Evolutionary conservation across 768 basidiomycete species (phyloP), one percentile per base, ranked within the genome.

Genomic region (Mycena latifolia): DNA sequence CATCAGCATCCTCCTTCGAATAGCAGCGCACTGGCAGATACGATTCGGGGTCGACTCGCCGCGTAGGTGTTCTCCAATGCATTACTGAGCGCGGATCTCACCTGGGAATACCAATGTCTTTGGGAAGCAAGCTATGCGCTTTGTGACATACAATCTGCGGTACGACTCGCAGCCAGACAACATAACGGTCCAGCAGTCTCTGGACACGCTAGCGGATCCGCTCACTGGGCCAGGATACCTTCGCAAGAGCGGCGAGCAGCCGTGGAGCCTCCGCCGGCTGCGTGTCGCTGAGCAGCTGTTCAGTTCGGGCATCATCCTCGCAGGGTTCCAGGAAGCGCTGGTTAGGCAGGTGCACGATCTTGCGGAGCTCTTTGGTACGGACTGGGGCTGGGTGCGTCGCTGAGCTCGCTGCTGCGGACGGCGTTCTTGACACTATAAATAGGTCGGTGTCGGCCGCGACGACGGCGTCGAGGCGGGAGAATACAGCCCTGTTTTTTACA

Each of bases 401-500:
- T 53, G 25, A 7, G n/a, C 35, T 24, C 18, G 43, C 24, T 48
- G 35, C 55, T 45, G 33, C 27, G 25, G 37, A 17, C 7, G 11
- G 10, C 29, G n/a, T 47, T n/a, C 28, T 43, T 56, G n/a, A 66
- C 25, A 12, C 27, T 53, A 51, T 57, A 31, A 7, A 43, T 41
- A 86, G 84, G 81, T 89, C 24, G 89, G 88, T 2, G 87, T 89
- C 0, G 89, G 89, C 0, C 78, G 89, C n/a, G 84, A 88, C 58
- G 86, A 91, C 69, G 89, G 89, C 4, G 74, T 74, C 10, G 63
- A 77, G 18, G 81, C 79, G 1, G 89, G 89, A 33, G 89, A 91
- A 73, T 89, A 87, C 73, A 82, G 82, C 69, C 87, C 89, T 0
- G 85, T 90, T 63, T 90, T 89, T 73, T 91, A 81, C 77, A 84